Evolutionary conservation across 208 protist species (phyloP).

Genomic region (Crithidia thermophila): DNA sequence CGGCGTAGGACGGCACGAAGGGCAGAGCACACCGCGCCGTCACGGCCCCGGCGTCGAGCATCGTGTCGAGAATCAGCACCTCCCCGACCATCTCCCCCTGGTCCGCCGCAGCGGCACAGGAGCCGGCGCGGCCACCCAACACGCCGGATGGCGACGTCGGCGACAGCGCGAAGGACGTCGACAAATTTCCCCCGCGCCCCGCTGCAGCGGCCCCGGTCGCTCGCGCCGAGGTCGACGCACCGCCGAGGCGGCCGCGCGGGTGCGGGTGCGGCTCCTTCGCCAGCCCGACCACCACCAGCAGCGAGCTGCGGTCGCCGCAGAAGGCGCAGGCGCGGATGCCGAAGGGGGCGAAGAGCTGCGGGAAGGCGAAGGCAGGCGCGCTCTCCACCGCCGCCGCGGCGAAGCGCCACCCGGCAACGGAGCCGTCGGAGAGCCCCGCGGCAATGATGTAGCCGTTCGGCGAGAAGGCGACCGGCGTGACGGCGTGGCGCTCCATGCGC

Average conservation of each 20-base stretch:
- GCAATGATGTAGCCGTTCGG: constrained; percentile 74
- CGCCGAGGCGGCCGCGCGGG: background rate
- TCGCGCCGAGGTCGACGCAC: background rate
- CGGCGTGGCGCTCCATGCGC: constrained; percentile 26
- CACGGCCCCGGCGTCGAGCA: constrained; percentile 36
- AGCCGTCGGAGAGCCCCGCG: constrained; percentile 72
- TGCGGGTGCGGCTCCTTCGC: constrained; percentile 43
- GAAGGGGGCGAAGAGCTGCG: constrained; percentile 44
- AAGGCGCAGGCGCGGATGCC: constrained; percentile 60
- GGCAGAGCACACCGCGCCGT: constrained; percentile 69
- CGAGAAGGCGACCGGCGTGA: constrained; percentile 63
- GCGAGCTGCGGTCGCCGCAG: constrained; percentile 66
- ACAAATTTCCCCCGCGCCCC: background rate
- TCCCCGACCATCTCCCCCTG: constrained; percentile 36
- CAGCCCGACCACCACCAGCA: constrained; percentile 62
- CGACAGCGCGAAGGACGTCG: background rate
- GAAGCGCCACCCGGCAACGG: constrained; percentile 75
- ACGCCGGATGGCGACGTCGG: background rate
- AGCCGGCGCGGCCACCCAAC: background rate
- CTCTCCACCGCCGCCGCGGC: constrained; percentile 28
- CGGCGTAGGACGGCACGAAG: constrained; percentile 72
- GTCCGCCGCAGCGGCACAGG: background rate
- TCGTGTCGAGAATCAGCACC: constrained; percentile 39
- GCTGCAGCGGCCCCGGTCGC: background rate
- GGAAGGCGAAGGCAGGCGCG: constrained; percentile 44